These are phyloP conservation scores for Lonicera japonica DNA, from an alignment of 129 eudicot genomes.

Conservation along the genomic window DNA sequence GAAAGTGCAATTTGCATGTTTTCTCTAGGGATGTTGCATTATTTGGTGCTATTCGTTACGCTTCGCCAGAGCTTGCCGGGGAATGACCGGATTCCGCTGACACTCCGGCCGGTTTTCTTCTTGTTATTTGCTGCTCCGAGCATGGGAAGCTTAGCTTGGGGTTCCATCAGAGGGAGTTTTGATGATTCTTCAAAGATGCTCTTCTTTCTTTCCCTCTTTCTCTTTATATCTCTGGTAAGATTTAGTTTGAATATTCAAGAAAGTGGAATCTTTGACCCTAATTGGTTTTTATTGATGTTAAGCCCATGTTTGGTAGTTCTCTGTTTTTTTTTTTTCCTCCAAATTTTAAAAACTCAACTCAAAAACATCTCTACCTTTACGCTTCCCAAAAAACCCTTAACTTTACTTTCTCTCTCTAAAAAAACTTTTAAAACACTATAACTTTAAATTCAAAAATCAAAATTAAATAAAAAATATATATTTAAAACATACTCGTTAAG, in stretches of 20 bases:
- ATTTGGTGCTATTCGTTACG: slow-evolving; percentile 54
- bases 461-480: too few relatives aligned
- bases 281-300: too few relatives aligned
- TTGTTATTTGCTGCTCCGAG: slow-evolving; percentile 64
- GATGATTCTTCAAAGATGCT: slow-evolving; percentile 58
- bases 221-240: slow-evolving; percentile 54
- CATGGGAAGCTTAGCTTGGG: slow-evolving; percentile 77
- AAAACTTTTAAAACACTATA: too few relatives aligned
- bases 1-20: slow-evolving; percentile 52
- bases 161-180: slow-evolving; percentile 41
- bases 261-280: neutral
- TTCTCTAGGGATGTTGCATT: slow-evolving; percentile 49
- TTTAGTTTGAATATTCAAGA: too few relatives aligned
- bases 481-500: too few relatives aligned
- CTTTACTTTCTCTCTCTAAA: too few relatives aligned
- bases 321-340: too few relatives aligned
- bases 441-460: too few relatives aligned
- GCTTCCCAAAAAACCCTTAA: too few relatives aligned
- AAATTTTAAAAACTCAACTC: too few relatives aligned
- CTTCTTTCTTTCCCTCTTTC: slow-evolving; percentile 53
- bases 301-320: too few relatives aligned
- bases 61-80: slow-evolving; percentile 49
- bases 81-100: slow-evolving; percentile 25
- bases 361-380: too few relatives aligned
- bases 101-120: slow-evolving; percentile 53